A percentile compares a stretch with the other conserved stretches of the same genome.
Evolutionary conservation across 2,329 filamentous ascomycete genomes (phyloP).

Genomic region (Bertia moriformis): DNA sequence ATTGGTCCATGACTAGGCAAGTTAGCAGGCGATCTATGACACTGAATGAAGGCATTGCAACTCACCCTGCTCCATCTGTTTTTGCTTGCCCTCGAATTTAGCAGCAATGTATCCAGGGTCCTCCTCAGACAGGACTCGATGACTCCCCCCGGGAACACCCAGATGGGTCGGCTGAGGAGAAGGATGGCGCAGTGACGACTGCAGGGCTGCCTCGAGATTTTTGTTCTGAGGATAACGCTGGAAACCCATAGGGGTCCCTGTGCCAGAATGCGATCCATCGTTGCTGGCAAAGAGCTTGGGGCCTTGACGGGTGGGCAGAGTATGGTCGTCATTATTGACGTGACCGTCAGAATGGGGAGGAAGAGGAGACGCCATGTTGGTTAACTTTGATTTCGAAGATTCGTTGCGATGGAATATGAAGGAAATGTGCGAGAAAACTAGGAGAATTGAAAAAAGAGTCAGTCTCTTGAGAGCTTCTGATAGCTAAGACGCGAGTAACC

Average conservation of each 20-base stretch:
- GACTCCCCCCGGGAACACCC: constrained; percentile 36
- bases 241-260: neutral
- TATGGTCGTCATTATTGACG: neutral
- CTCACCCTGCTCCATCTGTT: constrained; percentile 74
- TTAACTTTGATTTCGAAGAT: no score
- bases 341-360: neutral
- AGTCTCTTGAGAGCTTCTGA: no score
- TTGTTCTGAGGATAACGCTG: constrained; percentile 7
- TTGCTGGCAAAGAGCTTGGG: neutral
- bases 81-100: constrained; percentile 79
- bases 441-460: no score
- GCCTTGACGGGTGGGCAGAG: neutral
- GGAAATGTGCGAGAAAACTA: no score
- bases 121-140: constrained; percentile 69
- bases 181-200: constrained; percentile 76
- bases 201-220: constrained; percentile 32
- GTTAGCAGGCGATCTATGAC: constrained; percentile 6
- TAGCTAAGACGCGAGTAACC: neutral
- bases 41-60: constrained; percentile 3
- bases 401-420: no score
- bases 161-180: constrained; percentile 60
- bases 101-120: constrained; percentile 90
- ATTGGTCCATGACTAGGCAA: constrained; percentile 59
- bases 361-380: neutral
- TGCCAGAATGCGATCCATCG: neutral